phyloP scores from a whole-genome alignment of 306 rosid species.

The Myrica gale region DNA sequence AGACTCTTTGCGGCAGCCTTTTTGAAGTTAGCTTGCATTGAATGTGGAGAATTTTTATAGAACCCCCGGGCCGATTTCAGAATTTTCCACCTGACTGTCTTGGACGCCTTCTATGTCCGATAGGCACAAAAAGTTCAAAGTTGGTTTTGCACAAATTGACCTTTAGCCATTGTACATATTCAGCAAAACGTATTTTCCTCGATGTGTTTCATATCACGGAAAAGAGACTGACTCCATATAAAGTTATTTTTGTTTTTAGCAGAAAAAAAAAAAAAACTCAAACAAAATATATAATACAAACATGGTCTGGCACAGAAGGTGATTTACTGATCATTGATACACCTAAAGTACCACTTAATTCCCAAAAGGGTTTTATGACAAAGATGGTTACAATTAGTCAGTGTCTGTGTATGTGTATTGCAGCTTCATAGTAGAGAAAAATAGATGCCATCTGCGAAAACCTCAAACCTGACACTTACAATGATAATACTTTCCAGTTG shows the following conservation, averaged over 20 bases:
- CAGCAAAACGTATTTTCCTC: too few relatives aligned
- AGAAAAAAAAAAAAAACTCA: too few relatives aligned
- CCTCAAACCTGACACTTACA: conserved; percentile 47
- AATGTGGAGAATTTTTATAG: background rate
- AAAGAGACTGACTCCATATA: too few relatives aligned
- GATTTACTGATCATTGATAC: background rate
- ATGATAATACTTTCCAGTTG: conserved; percentile 98
- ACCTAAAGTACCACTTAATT: background rate
- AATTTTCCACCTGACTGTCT: background rate
- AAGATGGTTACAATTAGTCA: background rate
- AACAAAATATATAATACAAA: too few relatives aligned
- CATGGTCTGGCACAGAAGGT: background rate
- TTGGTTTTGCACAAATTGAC: too few relatives aligned
- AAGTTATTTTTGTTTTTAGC: background rate
- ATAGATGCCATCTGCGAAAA: background rate
- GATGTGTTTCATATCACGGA: too few relatives aligned
- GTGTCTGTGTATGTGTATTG: background rate
- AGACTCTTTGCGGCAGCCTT: background rate
- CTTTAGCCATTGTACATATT: too few relatives aligned
- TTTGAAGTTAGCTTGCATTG: background rate
- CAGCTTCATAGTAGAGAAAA: background rate
- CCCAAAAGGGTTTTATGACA: background rate
- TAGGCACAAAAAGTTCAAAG: too few relatives aligned
- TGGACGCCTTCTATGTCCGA: background rate
- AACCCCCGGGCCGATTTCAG: background rate